Evolutionary conservation across 23 red algal species (phyloP).

Genomic region (Pyropia haitanensis): DNA sequence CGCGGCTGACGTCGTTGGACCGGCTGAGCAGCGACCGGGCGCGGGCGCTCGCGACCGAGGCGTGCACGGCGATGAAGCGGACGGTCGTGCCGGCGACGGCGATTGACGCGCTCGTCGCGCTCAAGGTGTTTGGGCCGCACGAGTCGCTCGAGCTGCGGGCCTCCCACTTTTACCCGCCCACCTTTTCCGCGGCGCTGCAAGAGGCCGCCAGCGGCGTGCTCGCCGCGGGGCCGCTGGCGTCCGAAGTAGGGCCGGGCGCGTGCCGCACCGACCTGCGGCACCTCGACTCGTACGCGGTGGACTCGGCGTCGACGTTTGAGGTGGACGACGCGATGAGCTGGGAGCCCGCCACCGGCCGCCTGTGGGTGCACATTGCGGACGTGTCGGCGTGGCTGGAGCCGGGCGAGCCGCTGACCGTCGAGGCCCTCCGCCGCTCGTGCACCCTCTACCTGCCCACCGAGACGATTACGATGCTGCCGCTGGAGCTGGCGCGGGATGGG

Average conservation of each 20-base stretch:
- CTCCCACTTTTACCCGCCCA: constrained; percentile 11
- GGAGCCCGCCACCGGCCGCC: constrained; percentile 26
- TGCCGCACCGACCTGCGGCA: constrained; percentile 35
- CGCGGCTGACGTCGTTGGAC: not conserved
- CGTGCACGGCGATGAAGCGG: constrained; percentile 20
- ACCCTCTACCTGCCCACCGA: constrained; percentile 64
- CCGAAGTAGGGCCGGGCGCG: constrained; percentile 7
- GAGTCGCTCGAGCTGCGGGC: constrained; percentile 34
- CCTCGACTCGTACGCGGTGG: constrained; percentile 44
- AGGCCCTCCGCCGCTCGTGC: constrained; percentile 28
- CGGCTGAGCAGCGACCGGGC: constrained; percentile 1
- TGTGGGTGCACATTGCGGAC: constrained; percentile 79
- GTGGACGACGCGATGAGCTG: constrained; percentile 75
- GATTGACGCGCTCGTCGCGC: constrained; percentile 39
- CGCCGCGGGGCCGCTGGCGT: not conserved
- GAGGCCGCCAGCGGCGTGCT: constrained; percentile 5
- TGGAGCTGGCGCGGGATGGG: constrained; percentile 26
- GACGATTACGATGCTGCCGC: constrained; percentile 68
- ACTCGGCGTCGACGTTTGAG: constrained; percentile 60
- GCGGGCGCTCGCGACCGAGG: constrained; percentile 7
- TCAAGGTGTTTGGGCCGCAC: constrained; percentile 21
- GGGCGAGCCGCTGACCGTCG: constrained; percentile 21
- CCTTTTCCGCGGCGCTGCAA: constrained; percentile 1
- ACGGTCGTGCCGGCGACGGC: constrained; percentile 16
- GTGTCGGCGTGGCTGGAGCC: constrained; percentile 21